Evolutionary conservation across 2,329 filamentous ascomycete genomes (phyloP), one percentile per base, ranked within the genome.

Genomic region (Colletotrichum shisoi): DNA sequence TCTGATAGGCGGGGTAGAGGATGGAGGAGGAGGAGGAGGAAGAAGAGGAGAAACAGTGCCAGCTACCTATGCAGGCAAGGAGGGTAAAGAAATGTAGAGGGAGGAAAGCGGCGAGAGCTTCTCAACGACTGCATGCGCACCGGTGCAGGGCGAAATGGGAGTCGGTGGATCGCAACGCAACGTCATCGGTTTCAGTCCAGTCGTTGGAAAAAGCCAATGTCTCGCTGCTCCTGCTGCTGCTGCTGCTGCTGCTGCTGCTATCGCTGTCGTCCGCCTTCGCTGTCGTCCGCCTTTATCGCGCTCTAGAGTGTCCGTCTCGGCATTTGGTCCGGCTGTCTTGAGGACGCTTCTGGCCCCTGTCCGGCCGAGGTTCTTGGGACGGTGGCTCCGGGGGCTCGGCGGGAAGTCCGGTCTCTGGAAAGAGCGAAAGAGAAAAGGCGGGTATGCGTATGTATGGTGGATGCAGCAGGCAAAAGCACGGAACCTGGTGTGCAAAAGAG

Each of bases 161-260:
- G 49, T 31, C 13, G 48, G 48, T 65, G 57, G 49, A 65, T 62
- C 24, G 57, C 42, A 65, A 49, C 42, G 62, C 42, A 65, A 44
- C 42, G 62, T 62, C 57, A 65, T 65, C 57, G 57, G 62, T 62
- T 37, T 62, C 42, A 49, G 42, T 62, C 57, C 42, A 34, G 19
- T 61, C 21, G 48, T 31, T 17, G 48, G 42, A 34, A 21, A 40
- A 40, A 21, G 19, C 31, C 31, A 42, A 46, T 49, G n/a, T 57
- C 60, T 53, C 44, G 31, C 13, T 52, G 48, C 34, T 42, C 21
- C 44, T 58, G 34, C 37, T 15, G 12, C 27, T 42, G 48, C 34
- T 42, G 34, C 44, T 58, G 34, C 37, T 15, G 48, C 34, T 42
- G 34, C 44, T 58, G 34, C 37, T 15, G 12, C 27, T 42, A 8